Conservation (phyloP, 2,329 filamentous ascomycete species). For the Nothophoma quercina region DNA sequence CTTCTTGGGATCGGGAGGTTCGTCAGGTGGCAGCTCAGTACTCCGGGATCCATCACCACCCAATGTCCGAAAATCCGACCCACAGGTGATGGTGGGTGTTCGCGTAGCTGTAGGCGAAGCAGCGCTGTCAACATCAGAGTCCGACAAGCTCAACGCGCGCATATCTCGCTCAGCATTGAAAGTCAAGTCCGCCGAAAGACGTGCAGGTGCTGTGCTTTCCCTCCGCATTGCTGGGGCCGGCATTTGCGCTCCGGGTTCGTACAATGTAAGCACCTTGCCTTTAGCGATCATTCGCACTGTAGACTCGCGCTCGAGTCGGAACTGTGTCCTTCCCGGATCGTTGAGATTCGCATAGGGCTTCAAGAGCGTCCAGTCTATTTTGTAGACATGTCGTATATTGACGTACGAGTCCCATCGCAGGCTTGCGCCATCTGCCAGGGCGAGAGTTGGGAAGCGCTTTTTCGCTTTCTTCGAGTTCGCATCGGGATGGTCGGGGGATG, state of each 20-base stretch:
- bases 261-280: constrained; percentile 36
- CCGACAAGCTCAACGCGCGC: background rate
- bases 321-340: constrained; percentile 21
- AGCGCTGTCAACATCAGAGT: background rate
- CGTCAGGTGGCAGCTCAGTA: background rate
- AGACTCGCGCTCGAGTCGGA: constrained; percentile 37
- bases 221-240: constrained; percentile 1
- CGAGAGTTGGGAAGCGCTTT: constrained; percentile 41
- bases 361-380: constrained; percentile 40
- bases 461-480: constrained; percentile 41
- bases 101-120: background rate
- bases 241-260: constrained; percentile 35
- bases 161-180: background rate
- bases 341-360: constrained; percentile 38
- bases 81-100: background rate
- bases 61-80: constrained; percentile 12
- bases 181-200: constrained; percentile 1
- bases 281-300: constrained; percentile 36
- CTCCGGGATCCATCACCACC: background rate
- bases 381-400: constrained; percentile 45
- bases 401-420: constrained; percentile 46
- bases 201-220: constrained; percentile 2
- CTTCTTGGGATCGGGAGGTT: constrained; percentile 13
- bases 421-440: constrained; percentile 28
- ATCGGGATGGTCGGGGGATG: constrained; percentile 42